These are phyloP conservation scores for Tylopilus felleus DNA, from an alignment of 768 basidiomycete genomes.

Conservation along the genomic window DNA sequence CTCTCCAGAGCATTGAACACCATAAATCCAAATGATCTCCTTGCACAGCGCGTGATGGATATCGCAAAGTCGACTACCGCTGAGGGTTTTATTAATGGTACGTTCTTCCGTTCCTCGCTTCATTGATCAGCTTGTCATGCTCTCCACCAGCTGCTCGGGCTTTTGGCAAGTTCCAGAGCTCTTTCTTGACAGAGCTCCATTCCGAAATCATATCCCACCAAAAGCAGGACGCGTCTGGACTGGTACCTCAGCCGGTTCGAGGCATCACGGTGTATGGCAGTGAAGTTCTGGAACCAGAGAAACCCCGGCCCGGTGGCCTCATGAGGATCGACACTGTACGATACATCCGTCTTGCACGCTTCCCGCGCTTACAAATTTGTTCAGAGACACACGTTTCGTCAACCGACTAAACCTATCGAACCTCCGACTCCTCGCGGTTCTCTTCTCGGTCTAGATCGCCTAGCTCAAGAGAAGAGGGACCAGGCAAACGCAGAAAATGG, in stretches of 20 bases:
- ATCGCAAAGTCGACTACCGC: background rate
- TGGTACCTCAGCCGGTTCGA: constrained; percentile 50
- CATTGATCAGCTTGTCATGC: background rate
- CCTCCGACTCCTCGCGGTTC: constrained; percentile 79
- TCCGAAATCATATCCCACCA: constrained; percentile 72
- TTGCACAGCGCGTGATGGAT: background rate
- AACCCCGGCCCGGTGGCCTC: constrained; percentile 73
- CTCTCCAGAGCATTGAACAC: background rate
- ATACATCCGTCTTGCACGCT: background rate
- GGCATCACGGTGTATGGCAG: constrained; percentile 77
- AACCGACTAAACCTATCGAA: constrained; percentile 68
- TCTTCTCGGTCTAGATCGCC: constrained; percentile 78
- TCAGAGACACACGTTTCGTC: constrained; percentile 78
- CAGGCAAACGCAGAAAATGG: constrained; percentile 45
- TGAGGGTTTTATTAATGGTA: background rate
- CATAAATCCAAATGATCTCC: background rate
- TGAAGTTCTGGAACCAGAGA: constrained; percentile 82
- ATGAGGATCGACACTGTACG: constrained; percentile 62
- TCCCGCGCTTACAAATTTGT: constrained; percentile 1
- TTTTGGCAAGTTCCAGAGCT: constrained; percentile 85
- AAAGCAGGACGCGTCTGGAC: constrained; percentile 51
- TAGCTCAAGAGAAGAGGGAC: constrained; percentile 85
- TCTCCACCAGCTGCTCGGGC: constrained; percentile 50
- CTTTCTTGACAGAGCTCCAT: constrained; percentile 75
- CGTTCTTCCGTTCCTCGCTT: background rate